phyloP scores from a whole-genome alignment of 768 basidiomycete species.

The Gymnopilus dilepis region DNA sequence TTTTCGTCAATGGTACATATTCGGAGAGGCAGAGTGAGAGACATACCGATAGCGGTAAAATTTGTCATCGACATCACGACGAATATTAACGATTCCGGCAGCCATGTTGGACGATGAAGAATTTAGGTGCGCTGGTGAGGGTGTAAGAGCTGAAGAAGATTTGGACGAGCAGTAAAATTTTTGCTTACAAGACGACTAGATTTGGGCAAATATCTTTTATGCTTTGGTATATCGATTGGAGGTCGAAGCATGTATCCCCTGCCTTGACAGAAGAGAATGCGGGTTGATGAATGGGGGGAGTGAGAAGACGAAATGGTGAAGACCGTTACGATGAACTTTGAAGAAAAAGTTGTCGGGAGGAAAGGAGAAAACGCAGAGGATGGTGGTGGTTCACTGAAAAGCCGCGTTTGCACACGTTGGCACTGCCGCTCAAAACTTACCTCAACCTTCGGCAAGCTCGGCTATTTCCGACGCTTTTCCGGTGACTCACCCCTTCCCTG shows the following conservation, averaged over 20 bases:
- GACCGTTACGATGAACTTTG: slow-evolving; percentile 34
- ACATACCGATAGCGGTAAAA: slow-evolving; percentile 92
- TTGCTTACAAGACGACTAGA: slow-evolving; percentile 57
- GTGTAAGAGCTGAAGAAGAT: background rate
- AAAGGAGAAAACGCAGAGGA: slow-evolving; percentile 21
- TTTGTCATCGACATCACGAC: slow-evolving; percentile 96
- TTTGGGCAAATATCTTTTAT: slow-evolving; percentile 61
- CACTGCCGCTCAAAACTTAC: slow-evolving; percentile 29
- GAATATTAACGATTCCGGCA: slow-evolving; percentile 87
- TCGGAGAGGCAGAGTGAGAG: background rate
- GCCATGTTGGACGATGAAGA: slow-evolving; percentile 75
- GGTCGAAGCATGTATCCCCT: slow-evolving; percentile 95
- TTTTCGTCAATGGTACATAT: background rate
- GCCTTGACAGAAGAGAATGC: slow-evolving; percentile 67
- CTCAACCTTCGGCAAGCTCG: slow-evolving; percentile 15
- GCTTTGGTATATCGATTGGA: slow-evolving; percentile 74
- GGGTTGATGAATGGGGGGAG: slow-evolving; percentile 41
- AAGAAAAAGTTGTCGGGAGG: slow-evolving; percentile 13
- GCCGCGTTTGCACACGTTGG: slow-evolving; percentile 33
- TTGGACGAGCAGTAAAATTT: slow-evolving; percentile 1
- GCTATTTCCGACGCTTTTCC: slow-evolving; percentile 10
- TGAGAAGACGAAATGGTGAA: slow-evolving; percentile 71
- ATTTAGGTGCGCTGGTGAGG: slow-evolving; percentile 54
- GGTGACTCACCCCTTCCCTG: slow-evolving; percentile 3
- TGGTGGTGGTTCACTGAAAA: slow-evolving; percentile 36